Evolutionary conservation across 768 basidiomycete species (phyloP).

Genomic region (Hysterangium stoloniferum): DNA sequence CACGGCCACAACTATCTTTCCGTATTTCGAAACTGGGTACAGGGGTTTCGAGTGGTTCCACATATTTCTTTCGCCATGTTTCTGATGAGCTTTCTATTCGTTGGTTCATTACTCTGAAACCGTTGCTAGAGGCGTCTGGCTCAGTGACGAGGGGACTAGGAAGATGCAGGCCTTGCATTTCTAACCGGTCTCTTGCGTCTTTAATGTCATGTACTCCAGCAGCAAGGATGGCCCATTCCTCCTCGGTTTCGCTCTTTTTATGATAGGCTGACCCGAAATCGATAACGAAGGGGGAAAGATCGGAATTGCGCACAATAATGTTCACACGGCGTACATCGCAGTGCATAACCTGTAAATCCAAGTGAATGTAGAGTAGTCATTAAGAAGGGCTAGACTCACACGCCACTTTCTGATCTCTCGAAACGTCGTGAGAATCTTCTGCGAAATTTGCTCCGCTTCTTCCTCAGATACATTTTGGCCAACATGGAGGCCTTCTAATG

Average conservation of each 20-base stretch:
- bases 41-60: not conserved
- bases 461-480: not conserved
- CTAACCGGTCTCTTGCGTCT: not conserved
- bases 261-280: not conserved
- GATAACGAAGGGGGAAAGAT: not conserved
- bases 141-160: not conserved
- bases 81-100: not conserved
- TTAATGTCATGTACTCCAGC: not conserved
- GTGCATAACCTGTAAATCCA: not conserved
- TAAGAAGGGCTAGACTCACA: not conserved
- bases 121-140: not conserved
- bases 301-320: not conserved
- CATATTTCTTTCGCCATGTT: not conserved
- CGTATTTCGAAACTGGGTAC: not conserved
- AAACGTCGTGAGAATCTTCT: not conserved
- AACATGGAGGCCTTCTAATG: not conserved
- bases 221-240: not conserved
- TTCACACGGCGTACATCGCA: not conserved
- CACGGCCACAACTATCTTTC: not conserved
- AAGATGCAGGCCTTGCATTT: not conserved
- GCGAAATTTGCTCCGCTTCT: not conserved
- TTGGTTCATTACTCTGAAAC: not conserved
- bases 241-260: not conserved
- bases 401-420: not conserved
- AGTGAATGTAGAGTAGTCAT: too few relatives aligned